Conservation (phyloP, 192 early-diverging fungal genomes). For the Physocladia obscura region DNA sequence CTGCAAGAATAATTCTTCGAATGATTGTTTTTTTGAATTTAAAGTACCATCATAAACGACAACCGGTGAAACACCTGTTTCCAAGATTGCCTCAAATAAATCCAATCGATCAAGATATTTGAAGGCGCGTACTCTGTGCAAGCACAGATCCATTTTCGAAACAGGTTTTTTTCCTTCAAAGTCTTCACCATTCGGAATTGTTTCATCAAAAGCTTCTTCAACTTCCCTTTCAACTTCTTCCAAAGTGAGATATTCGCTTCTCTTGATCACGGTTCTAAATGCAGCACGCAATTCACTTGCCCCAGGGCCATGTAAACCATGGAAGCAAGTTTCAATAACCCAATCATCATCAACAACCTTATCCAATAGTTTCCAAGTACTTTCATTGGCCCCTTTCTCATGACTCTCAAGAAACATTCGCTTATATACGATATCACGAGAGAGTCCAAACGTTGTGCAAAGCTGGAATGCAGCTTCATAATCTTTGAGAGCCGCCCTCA, state of each 20-base stretch:
- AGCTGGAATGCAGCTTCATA: constrained; percentile 59
- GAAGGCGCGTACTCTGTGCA: constrained; percentile 55
- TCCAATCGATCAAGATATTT: constrained; percentile 64
- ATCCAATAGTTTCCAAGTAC: too few relatives aligned
- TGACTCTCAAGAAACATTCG: constrained; percentile 50
- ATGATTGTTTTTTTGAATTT: constrained; percentile 4
- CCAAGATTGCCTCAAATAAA: constrained; percentile 59
- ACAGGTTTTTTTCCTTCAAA: background rate
- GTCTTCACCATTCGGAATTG: too few relatives aligned
- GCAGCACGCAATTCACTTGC: constrained; percentile 27
- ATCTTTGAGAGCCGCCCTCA: constrained; percentile 51
- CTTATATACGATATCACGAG: constrained; percentile 65
- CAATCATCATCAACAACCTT: constrained; percentile 60
- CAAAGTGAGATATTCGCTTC: constrained; percentile 46
- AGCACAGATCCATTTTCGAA: constrained; percentile 29
- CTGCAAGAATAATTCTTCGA: constrained; percentile 47
- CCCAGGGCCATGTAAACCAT: background rate
- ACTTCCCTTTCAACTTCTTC: constrained; percentile 44
- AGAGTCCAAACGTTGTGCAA: constrained; percentile 50
- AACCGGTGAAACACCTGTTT: constrained; percentile 11
- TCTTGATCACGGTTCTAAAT: constrained; percentile 53
- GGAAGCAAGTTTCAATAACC: constrained; percentile 23
- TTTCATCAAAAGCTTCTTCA: constrained; percentile 31
- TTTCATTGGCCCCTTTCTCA: constrained; percentile 49
- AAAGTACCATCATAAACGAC: background rate